phyloP scores from a whole-genome alignment of 2,329 filamentous ascomycete species.

The Allantophomopsis cytisporea region DNA sequence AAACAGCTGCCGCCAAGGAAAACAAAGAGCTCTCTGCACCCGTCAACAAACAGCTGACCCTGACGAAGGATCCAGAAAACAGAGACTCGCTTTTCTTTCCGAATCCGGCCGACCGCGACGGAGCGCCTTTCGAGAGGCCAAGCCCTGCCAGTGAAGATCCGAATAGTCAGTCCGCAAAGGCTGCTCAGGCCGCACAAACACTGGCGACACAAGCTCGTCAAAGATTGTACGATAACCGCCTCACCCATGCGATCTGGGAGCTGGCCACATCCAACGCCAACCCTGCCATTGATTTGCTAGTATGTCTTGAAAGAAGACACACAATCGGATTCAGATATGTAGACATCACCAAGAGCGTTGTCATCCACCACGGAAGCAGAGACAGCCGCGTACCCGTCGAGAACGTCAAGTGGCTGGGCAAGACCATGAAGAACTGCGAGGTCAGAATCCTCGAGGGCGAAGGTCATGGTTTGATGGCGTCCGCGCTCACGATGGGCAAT shows the following conservation, averaged over 20 bases:
- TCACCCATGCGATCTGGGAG: slow-evolving; percentile 92
- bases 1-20: slow-evolving; percentile 26
- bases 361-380: slow-evolving; percentile 86
- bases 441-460: slow-evolving; percentile 83
- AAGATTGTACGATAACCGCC: slow-evolving; percentile 63
- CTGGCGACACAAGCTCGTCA: slow-evolving; percentile 60
- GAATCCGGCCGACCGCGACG: slow-evolving; percentile 13
- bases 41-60: slow-evolving; percentile 21
- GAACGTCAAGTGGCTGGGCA: slow-evolving; percentile 89
- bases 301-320: slow-evolving; percentile 82
- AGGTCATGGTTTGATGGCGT: slow-evolving; percentile 93
- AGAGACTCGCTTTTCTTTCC: slow-evolving; percentile 15
- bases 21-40: slow-evolving; percentile 8
- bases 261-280: slow-evolving; percentile 84
- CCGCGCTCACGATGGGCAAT: slow-evolving; percentile 79
- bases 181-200: slow-evolving; percentile 41
- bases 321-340: slow-evolving; percentile 94
- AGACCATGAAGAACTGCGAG: slow-evolving; percentile 86
- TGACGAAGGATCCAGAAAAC: slow-evolving; percentile 17
- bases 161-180: slow-evolving; percentile 16
- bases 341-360: slow-evolving; percentile 80
- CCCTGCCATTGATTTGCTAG: slow-evolving; percentile 81
- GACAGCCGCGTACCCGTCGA: slow-evolving; percentile 89
- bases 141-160: slow-evolving; percentile 13
- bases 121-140: slow-evolving; percentile 10